Base-by-base conservation (phyloP, 2,329 filamentous ascomycete genomes). In the Cladophialophora yegresii region DNA sequence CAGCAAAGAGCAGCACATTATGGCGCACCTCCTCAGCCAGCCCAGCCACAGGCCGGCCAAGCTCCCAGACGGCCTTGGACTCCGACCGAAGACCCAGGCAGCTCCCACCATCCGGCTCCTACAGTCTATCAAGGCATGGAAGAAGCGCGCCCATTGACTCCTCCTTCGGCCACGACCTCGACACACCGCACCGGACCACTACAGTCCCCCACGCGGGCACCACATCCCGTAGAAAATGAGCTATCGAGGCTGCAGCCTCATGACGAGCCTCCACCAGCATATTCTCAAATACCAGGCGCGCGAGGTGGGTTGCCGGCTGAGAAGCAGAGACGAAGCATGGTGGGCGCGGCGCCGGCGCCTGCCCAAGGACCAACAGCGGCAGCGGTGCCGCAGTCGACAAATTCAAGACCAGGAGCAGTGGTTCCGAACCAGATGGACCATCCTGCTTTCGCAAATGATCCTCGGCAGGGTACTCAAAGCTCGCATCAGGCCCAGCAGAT, bases 391-490 rank as follows among this genome's bases (percentile, higher is more conserved):
- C 54, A 69, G 63, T 36, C 68, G 47, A 22, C 67, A 50, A 64
- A 64, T 43, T n/a, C 64, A 54, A 45, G 53, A 47, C 70, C 61
- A 61, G 75, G 63, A 72, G 72, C 59, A 69, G 70, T 62, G 71
- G 72, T 67, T 49, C 73, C 75, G 28, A 78, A 80, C 49, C 73
- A 76, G 30, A 77, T 78, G 71, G 86, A 87, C 22, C 93, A 97
- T 77, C 93, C 93, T 43, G 93, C 93, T 0, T 96, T 96, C 79
- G 92, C 93, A 56, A 96, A 96, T 72, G 92, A 96, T 71, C 83
- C 84, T 43, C 85, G 86, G 64, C 84, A 79, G 63, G 76, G 78
- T 43, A 72, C 73, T 55, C 71, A 69, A 49, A 66, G 58, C 63
- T 64, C 57, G 61, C 57, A 54, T 30, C 67, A 60, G 73, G 71